Evolutionary conservation across 495 filamentous ascomycete species (phyloP).

Genomic region (Podospora australis): DNA sequence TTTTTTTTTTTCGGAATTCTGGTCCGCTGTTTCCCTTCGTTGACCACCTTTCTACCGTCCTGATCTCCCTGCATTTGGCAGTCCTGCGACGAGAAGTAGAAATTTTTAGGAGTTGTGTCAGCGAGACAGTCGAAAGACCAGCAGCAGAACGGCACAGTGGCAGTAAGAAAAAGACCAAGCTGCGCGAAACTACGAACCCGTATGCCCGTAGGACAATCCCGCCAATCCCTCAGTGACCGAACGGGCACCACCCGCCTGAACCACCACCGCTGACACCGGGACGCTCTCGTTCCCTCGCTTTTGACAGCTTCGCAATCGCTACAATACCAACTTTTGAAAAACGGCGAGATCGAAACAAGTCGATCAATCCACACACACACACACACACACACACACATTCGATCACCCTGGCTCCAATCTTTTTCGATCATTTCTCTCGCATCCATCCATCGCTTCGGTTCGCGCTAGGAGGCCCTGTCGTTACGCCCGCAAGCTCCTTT

Average conservation of each 20-base stretch:
- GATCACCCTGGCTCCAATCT: conserved; percentile 7
- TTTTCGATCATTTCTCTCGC: conserved; percentile 10
- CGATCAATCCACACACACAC: no score
- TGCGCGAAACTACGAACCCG: no score
- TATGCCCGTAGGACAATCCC: no score
- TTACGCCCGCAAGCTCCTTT: conserved; percentile 10
- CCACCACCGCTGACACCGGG: neutral
- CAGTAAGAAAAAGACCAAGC: no score
- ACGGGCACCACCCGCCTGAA: no score
- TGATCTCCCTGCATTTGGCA: no score
- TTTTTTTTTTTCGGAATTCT: neutral
- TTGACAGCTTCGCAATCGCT: conserved; percentile 5
- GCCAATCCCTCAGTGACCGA: no score
- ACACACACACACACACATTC: conserved; percentile 1
- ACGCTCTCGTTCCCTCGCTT: neutral
- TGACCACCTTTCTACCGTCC: neutral
- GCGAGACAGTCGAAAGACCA: neutral
- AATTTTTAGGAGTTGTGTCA: no score
- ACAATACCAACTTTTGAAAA: no score
- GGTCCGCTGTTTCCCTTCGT: neutral
- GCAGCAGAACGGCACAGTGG: neutral
- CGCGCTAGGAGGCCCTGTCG: conserved; percentile 15
- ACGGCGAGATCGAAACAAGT: no score
- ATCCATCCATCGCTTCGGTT: conserved; percentile 14
- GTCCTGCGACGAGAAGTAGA: no score